Base-by-base conservation (phyloP, 176 grass and related monocot genomes). In the Triticum urartu region DNA sequence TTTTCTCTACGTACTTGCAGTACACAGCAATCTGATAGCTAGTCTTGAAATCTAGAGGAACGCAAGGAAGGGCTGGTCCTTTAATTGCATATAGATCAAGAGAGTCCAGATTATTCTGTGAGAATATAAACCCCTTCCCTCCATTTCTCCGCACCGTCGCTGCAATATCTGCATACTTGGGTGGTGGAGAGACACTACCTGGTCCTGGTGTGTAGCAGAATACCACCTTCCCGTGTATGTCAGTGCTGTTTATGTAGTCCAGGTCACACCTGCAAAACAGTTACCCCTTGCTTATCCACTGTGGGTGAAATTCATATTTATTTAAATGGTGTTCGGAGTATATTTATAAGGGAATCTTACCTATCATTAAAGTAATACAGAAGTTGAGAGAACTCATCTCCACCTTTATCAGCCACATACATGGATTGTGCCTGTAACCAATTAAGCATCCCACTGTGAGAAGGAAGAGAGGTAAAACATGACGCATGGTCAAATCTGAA, bases 101-200 rank as follows among this genome's bases (percentile, higher is more conserved):
- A 48, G 45, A 48, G 11, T 48, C 45, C 45, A 48, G 45, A 4
- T 73, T 85, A 7, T 77, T 35, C 39, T 81, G 43, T 1, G 85
- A 21, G 54, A 43, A 91, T 26, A 88, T 91, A 1, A 91, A 26
- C 4, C 86, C 89, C 33, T 28, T 68, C 0, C 75, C 89, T 22
- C 85, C 85, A 0, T 70, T 63, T 36, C 40, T 22, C 9, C 4
- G 1, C 18, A 89, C 74, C 3, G 21, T 9, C 3, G 4, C 7
- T 34, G 26, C 45, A 2, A 85, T 18, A 2, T 26, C 9, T n/a
- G 0, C 4, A 7, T 17, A 21, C 3, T 43, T 3, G 20, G 18
- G 5, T 2, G 5, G 60, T 13, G 24, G 5, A 13, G 9, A n/a
- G 17, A 72, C 14, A 5, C 4, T 0, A 3, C 2, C 1, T 2